Conservation (phyloP, 176 grass and related monocot genomes). For the Hordeum marinum region DNA sequence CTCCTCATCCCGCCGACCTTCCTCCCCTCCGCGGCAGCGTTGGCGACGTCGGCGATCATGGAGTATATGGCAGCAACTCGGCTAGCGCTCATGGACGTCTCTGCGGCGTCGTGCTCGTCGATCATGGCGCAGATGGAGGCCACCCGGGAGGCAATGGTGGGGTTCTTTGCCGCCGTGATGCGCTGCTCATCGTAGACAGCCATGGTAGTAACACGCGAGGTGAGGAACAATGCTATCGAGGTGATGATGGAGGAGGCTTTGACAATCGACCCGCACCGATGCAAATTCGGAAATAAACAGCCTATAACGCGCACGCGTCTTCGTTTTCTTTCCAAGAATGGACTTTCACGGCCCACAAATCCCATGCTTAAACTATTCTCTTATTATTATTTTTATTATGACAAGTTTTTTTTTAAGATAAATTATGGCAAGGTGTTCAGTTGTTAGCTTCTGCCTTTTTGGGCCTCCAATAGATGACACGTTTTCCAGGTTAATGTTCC, state of each 20-base stretch:
- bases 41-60: conserved; percentile 8
- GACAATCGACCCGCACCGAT: background rate
- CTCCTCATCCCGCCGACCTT: background rate
- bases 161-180: background rate
- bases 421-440: too few relatives aligned
- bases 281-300: background rate
- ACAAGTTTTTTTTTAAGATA: too few relatives aligned
- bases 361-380: too few relatives aligned
- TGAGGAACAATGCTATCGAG: background rate
- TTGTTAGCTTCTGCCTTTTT: too few relatives aligned
- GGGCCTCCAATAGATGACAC: too few relatives aligned
- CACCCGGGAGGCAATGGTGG: background rate
- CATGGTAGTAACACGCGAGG: background rate
- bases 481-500: too few relatives aligned
- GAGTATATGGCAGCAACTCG: background rate
- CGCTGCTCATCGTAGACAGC: background rate
- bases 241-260: background rate
- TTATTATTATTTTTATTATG: too few relatives aligned
- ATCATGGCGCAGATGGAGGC: conserved; percentile 11
- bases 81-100: background rate
- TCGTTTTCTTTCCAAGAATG: too few relatives aligned
- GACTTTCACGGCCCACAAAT: too few relatives aligned
- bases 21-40: background rate
- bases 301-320: background rate
- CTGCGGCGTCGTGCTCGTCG: background rate